These are phyloP conservation scores for Dothiorella sarmentorum DNA, from an alignment of 2,329 filamentous ascomycete species.

Conservation along the genomic window DNA sequence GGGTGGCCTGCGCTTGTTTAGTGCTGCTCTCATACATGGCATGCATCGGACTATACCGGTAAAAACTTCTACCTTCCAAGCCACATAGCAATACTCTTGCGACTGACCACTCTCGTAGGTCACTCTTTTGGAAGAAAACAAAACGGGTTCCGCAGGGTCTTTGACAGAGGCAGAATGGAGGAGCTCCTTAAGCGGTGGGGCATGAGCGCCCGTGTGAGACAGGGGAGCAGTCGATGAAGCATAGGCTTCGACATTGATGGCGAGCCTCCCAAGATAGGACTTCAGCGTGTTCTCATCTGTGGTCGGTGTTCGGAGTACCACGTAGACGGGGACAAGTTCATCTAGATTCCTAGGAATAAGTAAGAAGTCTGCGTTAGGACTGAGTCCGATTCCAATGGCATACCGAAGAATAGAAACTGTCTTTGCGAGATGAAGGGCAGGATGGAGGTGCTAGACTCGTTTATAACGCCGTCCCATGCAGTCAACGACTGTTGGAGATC, in stretches of 20 bases:
- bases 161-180: constrained; percentile 52
- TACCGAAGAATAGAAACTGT: constrained; percentile 70
- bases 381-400: constrained; percentile 37
- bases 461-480: constrained; percentile 43
- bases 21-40: not conserved
- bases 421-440: constrained; percentile 60
- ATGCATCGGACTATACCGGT: constrained; percentile 28
- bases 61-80: constrained; percentile 39
- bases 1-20: constrained; percentile 33
- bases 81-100: constrained; percentile 30
- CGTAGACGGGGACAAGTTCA: constrained; percentile 67
- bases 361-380: constrained; percentile 43
- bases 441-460: constrained; percentile 44
- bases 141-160: constrained; percentile 29
- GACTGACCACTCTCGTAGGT: constrained; percentile 17
- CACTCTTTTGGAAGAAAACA: constrained; percentile 30
- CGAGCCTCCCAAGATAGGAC: constrained; percentile 59
- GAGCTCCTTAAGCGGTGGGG: constrained; percentile 47
- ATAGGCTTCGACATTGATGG: constrained; percentile 64
- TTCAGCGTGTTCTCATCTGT: constrained; percentile 56
- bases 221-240: constrained; percentile 52
- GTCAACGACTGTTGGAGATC: constrained; percentile 39
- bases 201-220: constrained; percentile 29
- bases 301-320: constrained; percentile 64
- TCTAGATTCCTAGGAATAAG: constrained; percentile 58